phyloP scores from a whole-genome alignment of 2,329 filamentous ascomycete species.

The Arthrobotrys iridis region DNA sequence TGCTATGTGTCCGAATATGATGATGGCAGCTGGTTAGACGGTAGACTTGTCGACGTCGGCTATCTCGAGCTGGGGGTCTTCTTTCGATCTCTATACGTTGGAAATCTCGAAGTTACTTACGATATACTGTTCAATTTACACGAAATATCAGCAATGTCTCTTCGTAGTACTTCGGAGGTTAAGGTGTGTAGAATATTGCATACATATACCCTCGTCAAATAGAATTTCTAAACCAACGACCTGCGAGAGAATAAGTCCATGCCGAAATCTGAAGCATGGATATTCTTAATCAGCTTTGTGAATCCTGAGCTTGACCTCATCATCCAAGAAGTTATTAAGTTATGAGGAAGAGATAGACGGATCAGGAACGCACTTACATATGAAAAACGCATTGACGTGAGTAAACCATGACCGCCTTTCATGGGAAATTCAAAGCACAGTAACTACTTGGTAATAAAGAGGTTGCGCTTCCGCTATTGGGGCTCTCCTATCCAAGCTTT shows the following conservation, averaged over 20 bases:
- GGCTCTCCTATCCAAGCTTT: too few relatives aligned
- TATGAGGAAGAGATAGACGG: too few relatives aligned
- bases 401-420: constrained; percentile 11
- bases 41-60: background rate
- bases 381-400: constrained; percentile 27
- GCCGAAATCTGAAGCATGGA: constrained; percentile 13
- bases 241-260: constrained; percentile 33
- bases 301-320: background rate
- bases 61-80: background rate
- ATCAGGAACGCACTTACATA: constrained; percentile 30
- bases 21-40: background rate
- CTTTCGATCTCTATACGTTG: background rate
- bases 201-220: constrained; percentile 35
- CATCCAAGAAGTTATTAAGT: too few relatives aligned
- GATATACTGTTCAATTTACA: constrained; percentile 29
- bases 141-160: background rate
- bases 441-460: too few relatives aligned
- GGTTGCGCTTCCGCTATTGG: too few relatives aligned
- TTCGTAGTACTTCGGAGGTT: too few relatives aligned
- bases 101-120: constrained; percentile 15
- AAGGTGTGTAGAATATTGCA: background rate
- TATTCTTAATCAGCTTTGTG: background rate
- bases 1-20: constrained; percentile 10
- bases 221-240: constrained; percentile 23
- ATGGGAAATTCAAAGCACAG: background rate